Evolutionary conservation across 306 rosid genomes (phyloP), one percentile per base, ranked within the genome.

Genomic region (Glycine tomentella): DNA sequence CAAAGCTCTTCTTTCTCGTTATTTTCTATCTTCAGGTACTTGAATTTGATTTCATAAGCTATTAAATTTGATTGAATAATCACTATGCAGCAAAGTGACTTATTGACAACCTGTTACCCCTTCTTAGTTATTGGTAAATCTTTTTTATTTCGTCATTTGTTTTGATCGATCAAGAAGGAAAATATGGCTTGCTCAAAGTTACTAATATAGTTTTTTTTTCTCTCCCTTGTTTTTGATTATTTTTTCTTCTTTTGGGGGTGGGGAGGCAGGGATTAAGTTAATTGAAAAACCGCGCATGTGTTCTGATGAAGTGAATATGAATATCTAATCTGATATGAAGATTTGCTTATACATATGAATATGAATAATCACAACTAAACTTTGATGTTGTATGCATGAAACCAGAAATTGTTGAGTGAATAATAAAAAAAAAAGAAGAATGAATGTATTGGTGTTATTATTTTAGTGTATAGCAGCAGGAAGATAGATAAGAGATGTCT

Each of bases 11-110:
- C 44, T 25, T n/a, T n/a, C n/a, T n/a, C n/a, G n/a, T n/a, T n/a
- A n/a, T n/a, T n/a, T n/a, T 25, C 31, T 25, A 25, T 25, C 31
- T 89, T 75, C 73, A 64, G 89, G 88, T 90, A 74, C n/a, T 78
- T 77, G 15, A 51, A 9, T 49, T 59, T 56, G 52, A 73, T 72
- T 56, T 20, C 20, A 20, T 20, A 1, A 20, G 20, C 20, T 20
- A 20, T 20, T 20, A 20, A 20, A 20, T 20, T 20, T 56, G 52
- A 73, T 72, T 56, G 16, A 25, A 66, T 44, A 4, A 25, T 68
- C 69, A 9, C 50, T 20, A 0, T 46, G 66, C 76, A 48, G 15
- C 51, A 59, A 36, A 34, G 3, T 65, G 8, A 50, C 50, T 31
- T 13, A 8, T 63, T 40, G 4, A 58, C 49, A 17, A 62, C 25